Base-by-base conservation (phyloP, 2,329 filamentous ascomycete species). In the Fonsecaea multimorphosa region DNA sequence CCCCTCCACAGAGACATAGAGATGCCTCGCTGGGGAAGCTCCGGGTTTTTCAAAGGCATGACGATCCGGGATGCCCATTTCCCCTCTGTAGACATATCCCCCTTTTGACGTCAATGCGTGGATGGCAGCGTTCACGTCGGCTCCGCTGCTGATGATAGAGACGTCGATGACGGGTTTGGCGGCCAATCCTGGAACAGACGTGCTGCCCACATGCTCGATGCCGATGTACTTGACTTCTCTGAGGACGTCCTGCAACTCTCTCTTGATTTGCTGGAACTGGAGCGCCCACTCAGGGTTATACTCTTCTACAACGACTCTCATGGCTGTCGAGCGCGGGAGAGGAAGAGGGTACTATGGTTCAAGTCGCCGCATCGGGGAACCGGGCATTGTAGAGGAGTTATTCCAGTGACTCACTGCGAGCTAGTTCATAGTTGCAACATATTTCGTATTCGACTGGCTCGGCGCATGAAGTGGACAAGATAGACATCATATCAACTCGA, bases 141-240 rank as follows among this genome's bases (percentile, higher is more conserved):
- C 66, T 14, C 69, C 71, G 11, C 68, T 65, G 19, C 75, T 72
- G 49, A 78, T 73, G 36, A 78, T 73, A 24, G 76, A 74, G n/a
- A 78, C 68, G 68, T 79, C 76, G 61, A 78, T 74, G 52, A 74
- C 74, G n/a, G 77, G 76, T 60, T 77, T 78, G 11, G 76, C 76
- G n/a, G 70, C 71, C 3, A 78, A 72, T 16, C 66, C 67, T 0
- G 74, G 75, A 2, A 79, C 73, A 8, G 77, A 77, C 29, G 77
- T 79, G 63, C 75, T 76, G 57, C 76, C 76, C 38, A 78, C 72
- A 66, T 79, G 77, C 64, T 78, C 74, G 65, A 78, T 77, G 29
- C 38, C 40, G n/a, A 65, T 49, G 52, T 68, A 67, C 34, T 14
- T 36, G 22, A 71, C 63, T n/a, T 44, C 61, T 11, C 22, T 22